Percentiles rank a stretch among this genome's conserved stretches.
Evolutionary conservation across 139 green algal species (phyloP).

Genomic region (Nannochloris sp.): DNA sequence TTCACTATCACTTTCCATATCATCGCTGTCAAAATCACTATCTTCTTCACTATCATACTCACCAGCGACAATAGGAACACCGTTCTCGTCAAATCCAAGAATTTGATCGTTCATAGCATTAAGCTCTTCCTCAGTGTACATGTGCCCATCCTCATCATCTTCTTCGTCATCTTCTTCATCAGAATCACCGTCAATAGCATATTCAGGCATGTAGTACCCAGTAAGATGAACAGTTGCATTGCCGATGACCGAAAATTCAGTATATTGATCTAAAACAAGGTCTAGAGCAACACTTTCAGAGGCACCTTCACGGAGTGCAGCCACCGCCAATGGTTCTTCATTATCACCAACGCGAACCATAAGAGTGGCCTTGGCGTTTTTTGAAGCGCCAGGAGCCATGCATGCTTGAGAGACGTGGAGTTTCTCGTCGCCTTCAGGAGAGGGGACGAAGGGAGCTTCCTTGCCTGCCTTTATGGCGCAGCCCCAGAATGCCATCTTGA

Average conservation of each 20-base stretch:
- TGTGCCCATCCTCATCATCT: neutral
- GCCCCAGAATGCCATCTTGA: slow-evolving; percentile 56
- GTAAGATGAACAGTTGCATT: slow-evolving; percentile 57
- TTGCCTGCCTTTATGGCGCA: slow-evolving; percentile 57
- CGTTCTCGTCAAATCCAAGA: neutral
- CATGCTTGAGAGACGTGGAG: slow-evolving; percentile 67
- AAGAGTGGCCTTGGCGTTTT: slow-evolving; percentile 17
- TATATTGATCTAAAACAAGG: slow-evolving; percentile 65
- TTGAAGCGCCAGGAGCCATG: slow-evolving; percentile 16
- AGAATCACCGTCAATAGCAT: slow-evolving; percentile 18
- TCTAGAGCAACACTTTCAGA: slow-evolving; percentile 56
- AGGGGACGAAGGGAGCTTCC: slow-evolving; percentile 55
- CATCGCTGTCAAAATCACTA: slow-evolving; percentile 12
- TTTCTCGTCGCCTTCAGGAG: slow-evolving; percentile 38
- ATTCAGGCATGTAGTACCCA: slow-evolving; percentile 67
- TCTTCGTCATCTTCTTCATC: slow-evolving; percentile 27
- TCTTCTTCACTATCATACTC: slow-evolving; percentile 28
- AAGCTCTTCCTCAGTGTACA: neutral
- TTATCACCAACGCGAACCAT: slow-evolving; percentile 27
- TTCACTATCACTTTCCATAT: slow-evolving; percentile 9
- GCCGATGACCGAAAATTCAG: slow-evolving; percentile 65
- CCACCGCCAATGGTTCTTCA: slow-evolving; percentile 40
- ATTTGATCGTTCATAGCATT: neutral
- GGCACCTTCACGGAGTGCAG: slow-evolving; percentile 45
- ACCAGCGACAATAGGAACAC: slow-evolving; percentile 13